A percentile compares a stretch with the other conserved stretches of the same genome.
These are phyloP conservation scores for Hapsidospora chrysogenum DNA, from an alignment of 495 filamentous ascomycete species.

Conservation along the genomic window DNA sequence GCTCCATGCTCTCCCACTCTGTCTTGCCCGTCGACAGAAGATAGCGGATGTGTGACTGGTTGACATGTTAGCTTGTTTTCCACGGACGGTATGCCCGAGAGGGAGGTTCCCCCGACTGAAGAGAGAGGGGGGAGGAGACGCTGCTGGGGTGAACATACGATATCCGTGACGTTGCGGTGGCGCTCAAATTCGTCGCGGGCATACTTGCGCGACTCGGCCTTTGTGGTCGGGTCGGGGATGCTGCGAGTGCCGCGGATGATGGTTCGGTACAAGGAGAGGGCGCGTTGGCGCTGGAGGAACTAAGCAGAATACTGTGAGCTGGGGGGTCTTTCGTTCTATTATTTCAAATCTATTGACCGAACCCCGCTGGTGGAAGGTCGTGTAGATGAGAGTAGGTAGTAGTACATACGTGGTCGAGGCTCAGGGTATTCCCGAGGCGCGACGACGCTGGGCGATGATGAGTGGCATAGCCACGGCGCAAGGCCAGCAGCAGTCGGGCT, in stretches of 20 bases:
- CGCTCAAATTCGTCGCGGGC: slow-evolving; percentile 64
- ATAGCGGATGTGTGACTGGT: slow-evolving; percentile 33
- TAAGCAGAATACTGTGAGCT: slow-evolving; percentile 11
- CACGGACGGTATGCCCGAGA: neutral
- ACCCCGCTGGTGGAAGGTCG: too few species aligned
- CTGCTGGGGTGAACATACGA: slow-evolving; percentile 38
- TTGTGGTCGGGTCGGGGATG: slow-evolving; percentile 33
- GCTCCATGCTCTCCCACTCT: slow-evolving; percentile 42
- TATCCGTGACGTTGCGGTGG: slow-evolving; percentile 50
- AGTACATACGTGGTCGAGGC: slow-evolving; percentile 30
- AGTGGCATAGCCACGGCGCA: slow-evolving; percentile 24
- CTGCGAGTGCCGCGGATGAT: slow-evolving; percentile 32
- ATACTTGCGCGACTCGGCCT: slow-evolving; percentile 50
- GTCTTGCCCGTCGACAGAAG: slow-evolving; percentile 39
- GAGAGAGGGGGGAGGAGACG: neutral
- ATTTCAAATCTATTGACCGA: neutral
- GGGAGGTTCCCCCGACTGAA: neutral
- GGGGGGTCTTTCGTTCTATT: too few species aligned
- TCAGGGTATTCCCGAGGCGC: slow-evolving; percentile 21
- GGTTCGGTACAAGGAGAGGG: slow-evolving; percentile 38
- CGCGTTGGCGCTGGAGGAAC: slow-evolving; percentile 42
- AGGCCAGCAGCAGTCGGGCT: slow-evolving; percentile 8
- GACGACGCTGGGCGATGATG: slow-evolving; percentile 10
- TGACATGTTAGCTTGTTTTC: neutral
- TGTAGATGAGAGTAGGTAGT: too few species aligned